Percentiles rank a stretch among this genome's conserved stretches.
phyloP scores from a whole-genome alignment of 2,329 filamentous ascomycete genomes.

The Coleophoma crateriformis region DNA sequence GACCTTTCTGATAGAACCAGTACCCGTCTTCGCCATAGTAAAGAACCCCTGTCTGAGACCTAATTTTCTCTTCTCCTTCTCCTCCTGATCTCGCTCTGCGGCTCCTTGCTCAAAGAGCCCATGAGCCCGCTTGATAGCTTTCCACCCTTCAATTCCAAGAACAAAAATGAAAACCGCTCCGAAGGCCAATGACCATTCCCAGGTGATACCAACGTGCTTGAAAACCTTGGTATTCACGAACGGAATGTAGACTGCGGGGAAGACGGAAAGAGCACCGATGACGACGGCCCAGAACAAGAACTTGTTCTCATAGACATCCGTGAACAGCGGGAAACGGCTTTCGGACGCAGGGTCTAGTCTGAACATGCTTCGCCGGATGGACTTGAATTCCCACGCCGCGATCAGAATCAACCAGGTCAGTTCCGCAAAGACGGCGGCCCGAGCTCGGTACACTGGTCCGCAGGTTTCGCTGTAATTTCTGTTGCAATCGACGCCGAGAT shows the following conservation, averaged over 20 bases:
- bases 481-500: constrained; percentile 52
- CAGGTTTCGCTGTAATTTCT: constrained; percentile 39
- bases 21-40: background rate
- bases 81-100: background rate
- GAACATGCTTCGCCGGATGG: constrained; percentile 49
- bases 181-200: constrained; percentile 61
- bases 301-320: constrained; percentile 48
- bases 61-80: background rate
- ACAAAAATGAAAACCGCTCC: constrained; percentile 53
- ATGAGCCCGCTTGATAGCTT: constrained; percentile 22
- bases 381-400: constrained; percentile 55
- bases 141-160: constrained; percentile 54
- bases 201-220: constrained; percentile 54
- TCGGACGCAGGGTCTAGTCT: constrained; percentile 41
- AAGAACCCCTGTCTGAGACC: background rate
- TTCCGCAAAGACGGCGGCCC: constrained; percentile 50
- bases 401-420: constrained; percentile 51
- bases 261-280: constrained; percentile 46
- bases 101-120: background rate
- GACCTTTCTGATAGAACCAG: background rate
- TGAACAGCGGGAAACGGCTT: constrained; percentile 31
- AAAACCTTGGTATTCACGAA: constrained; percentile 58
- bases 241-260: constrained; percentile 58
- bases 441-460: constrained; percentile 46
- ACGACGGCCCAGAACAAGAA: constrained; percentile 54